These are phyloP conservation scores for Aaosphaeria arxii DNA, from an alignment of 2,329 filamentous ascomycete genomes.

Conservation along the genomic window DNA sequence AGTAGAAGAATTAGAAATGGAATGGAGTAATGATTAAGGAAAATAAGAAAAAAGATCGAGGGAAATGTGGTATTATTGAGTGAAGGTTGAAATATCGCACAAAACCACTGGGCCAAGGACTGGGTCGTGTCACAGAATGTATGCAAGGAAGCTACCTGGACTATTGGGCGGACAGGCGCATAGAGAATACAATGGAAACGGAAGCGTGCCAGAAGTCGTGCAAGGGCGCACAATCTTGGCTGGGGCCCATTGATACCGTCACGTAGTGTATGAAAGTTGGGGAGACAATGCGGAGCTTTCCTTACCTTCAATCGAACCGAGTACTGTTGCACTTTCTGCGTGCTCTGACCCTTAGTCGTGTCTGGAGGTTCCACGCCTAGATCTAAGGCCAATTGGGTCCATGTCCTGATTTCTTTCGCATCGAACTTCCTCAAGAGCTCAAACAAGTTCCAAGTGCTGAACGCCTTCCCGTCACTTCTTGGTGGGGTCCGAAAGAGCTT, in stretches of 20 bases:
- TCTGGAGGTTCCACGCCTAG: slow-evolving; percentile 87
- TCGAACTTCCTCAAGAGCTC: slow-evolving; percentile 77
- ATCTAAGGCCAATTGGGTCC: slow-evolving; percentile 81
- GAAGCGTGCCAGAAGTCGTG: slow-evolving; percentile 1
- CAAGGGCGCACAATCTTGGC: not conserved
- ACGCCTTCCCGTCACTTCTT: slow-evolving; percentile 82
- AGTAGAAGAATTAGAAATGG: slow-evolving; percentile 1
- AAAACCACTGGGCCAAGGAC: too few relatives aligned
- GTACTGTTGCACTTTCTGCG: slow-evolving; percentile 93
- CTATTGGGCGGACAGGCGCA: too few relatives aligned
- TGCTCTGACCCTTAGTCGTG: slow-evolving; percentile 77
- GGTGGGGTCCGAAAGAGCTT: slow-evolving; percentile 77
- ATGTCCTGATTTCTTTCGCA: slow-evolving; percentile 82
- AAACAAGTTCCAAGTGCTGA: slow-evolving; percentile 74
- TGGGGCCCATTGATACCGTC: not conserved
- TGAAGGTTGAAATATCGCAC: too few relatives aligned
- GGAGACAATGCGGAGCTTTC: slow-evolving; percentile 2
- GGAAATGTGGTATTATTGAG: too few relatives aligned
- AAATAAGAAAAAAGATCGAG: too few relatives aligned
- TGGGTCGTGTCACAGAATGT: too few relatives aligned
- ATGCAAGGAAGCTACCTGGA: too few relatives aligned
- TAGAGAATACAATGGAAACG: not conserved
- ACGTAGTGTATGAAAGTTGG: not conserved
- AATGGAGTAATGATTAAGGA: not conserved
- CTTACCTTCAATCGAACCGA: slow-evolving; percentile 83